A percentile compares a stretch with the other conserved stretches of the same genome.
Conservation (phyloP, 2,329 filamentous ascomycete species). For the Eutypa lata region DNA sequence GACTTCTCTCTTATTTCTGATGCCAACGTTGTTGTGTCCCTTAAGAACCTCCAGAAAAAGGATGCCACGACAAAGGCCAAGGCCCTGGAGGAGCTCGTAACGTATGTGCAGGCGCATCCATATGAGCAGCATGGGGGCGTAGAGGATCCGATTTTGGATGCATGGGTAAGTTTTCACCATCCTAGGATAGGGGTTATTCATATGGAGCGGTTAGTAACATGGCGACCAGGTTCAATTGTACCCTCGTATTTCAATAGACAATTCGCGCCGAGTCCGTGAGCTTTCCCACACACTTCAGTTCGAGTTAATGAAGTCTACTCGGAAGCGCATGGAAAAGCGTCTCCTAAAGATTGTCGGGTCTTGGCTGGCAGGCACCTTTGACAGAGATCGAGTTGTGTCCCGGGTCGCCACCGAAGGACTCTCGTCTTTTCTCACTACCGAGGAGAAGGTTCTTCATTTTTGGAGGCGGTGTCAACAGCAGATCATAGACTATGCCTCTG, state of each 20-base stretch:
- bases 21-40: conserved; percentile 78
- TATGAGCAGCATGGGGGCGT: conserved; percentile 57
- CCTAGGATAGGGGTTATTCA: neutral
- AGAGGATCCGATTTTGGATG: conserved; percentile 80
- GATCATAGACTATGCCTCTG: conserved; percentile 77
- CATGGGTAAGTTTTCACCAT: conserved; percentile 62
- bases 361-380: conserved; percentile 90
- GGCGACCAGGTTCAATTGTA: conserved; percentile 71
- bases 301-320: conserved; percentile 57
- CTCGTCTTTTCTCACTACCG: conserved; percentile 69
- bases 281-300: conserved; percentile 74
- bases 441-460: conserved; percentile 74
- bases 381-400: conserved; percentile 74
- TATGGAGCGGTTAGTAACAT: conserved; percentile 11
- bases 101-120: conserved; percentile 55
- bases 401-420: conserved; percentile 77
- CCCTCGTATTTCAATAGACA: conserved; percentile 86
- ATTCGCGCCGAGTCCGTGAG: conserved; percentile 82
- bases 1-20: conserved; percentile 76
- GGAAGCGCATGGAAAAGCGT: conserved; percentile 80
- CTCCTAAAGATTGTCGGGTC: conserved; percentile 75
- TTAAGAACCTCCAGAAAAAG: conserved; percentile 91
- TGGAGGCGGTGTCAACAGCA: conserved; percentile 78
- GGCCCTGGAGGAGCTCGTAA: conserved; percentile 79
- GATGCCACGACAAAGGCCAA: conserved; percentile 90